These are phyloP conservation scores for Blastocystis sp. DNA, from an alignment of 352 stramenopile species.

Conservation along the genomic window DNA sequence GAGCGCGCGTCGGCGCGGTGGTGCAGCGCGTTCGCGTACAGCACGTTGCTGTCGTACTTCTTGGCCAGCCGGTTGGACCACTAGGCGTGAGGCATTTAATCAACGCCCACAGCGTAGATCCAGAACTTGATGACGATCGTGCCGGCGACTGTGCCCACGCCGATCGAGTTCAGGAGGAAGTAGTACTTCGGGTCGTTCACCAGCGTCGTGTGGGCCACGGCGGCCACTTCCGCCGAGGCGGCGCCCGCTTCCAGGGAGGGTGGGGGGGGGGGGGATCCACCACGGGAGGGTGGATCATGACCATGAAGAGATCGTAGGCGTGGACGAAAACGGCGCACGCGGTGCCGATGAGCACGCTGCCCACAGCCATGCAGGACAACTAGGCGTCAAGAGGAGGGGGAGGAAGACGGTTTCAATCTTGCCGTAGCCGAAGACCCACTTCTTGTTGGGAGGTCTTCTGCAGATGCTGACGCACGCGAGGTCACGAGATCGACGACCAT, in stretches of 20 bases:
- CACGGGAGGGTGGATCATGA: slow-evolving; percentile 8
- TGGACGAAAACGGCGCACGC: slow-evolving; percentile 53
- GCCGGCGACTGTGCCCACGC: slow-evolving; percentile 26
- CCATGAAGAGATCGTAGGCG: slow-evolving; percentile 55
- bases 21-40: slow-evolving; percentile 59
- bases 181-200: slow-evolving; percentile 51
- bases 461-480: slow-evolving; percentile 46
- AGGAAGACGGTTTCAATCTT: slow-evolving; percentile 60
- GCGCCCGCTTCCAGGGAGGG: slow-evolving; percentile 5
- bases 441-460: slow-evolving; percentile 41
- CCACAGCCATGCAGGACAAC: slow-evolving; percentile 54
- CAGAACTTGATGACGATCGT: slow-evolving; percentile 59
- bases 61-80: slow-evolving; percentile 51
- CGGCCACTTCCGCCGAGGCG: slow-evolving; percentile 8
- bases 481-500: slow-evolving; percentile 55
- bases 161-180: slow-evolving; percentile 40
- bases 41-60: slow-evolving; percentile 65
- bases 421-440: slow-evolving; percentile 52
- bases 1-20: slow-evolving; percentile 58
- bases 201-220: slow-evolving; percentile 14
- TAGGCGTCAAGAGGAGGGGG: slow-evolving; percentile 1
- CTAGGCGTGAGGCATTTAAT: background rate
- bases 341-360: slow-evolving; percentile 43
- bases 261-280: background rate
- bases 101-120: no score